Base-by-base conservation (phyloP, 2,329 filamentous ascomycete genomes). In the Ophiostoma tasmaniense region DNA sequence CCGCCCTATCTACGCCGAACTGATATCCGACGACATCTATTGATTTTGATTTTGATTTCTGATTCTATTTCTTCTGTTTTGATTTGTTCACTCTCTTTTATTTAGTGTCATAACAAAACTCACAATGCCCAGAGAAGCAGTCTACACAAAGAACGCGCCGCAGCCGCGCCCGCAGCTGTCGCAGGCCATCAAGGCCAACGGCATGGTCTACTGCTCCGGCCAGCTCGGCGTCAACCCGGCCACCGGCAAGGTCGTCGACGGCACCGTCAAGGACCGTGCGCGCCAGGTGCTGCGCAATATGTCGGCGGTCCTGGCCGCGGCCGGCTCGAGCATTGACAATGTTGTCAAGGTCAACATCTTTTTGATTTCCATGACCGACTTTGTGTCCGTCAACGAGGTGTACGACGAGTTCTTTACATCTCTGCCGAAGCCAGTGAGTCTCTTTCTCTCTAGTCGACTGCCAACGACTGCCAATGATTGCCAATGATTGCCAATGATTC, bases 171-270 rank as follows among this genome's bases (percentile, higher is more conserved):
- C 83, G 0, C 82, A 87, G 73, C 84, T 87, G 76, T 86, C 83
- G 2, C 85, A 89, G 74, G 87, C 86, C 55, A 80, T 89, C 73
- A 81, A 85, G 72, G 82, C 83, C 76, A 86, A 87, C 74, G 88
- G 87, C 73, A 84, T 89, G 67, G 85, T 91, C n/a, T 91, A 89
- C 79, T 90, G 88, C 79, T 89, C 87, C 1, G 89, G 89, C 30
- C 82, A 81, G 71, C 81, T 90, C 39, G 85, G 84, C 17, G 79
- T 86, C 73, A 83, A 88, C 72, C 82, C 86, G 0, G 76, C 75
- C n/a, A 87, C 85, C 0, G 79, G 78, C 25, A 79, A 83, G 68
- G 69, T 89, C 1, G 81, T 87, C 8, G 81, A 86, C 13, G 87
- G 87, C 3, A 82, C 82, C 67, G 79, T 89, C 68, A 81, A 81